A percentile compares a stretch with the other conserved stretches of the same genome.
phyloP scores from a whole-genome alignment of 768 basidiomycete genomes.

The Lactifluus piperatus region DNA sequence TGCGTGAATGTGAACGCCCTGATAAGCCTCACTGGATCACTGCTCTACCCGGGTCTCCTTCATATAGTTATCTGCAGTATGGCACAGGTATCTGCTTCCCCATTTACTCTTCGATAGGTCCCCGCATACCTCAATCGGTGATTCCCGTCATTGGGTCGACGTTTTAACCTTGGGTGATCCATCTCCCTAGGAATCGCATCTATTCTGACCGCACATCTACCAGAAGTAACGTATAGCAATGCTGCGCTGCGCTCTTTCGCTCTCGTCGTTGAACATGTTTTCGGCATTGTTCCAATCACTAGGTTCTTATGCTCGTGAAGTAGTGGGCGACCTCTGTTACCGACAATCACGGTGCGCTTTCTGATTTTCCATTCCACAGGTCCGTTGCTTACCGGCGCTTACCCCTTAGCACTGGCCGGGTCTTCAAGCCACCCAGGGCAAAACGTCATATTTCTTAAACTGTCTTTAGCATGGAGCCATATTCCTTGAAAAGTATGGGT shows the following conservation, averaged over 20 bases:
- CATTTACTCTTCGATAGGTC: too few species aligned
- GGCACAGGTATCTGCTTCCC: too few species aligned
- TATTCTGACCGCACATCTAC: neutral
- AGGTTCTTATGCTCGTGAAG: neutral
- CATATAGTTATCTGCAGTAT: too few species aligned
- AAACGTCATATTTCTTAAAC: neutral
- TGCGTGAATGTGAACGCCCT: too few species aligned
- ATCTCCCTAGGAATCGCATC: neutral
- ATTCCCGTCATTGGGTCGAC: constrained; percentile 10
- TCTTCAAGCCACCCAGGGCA: neutral
- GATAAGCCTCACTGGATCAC: too few species aligned
- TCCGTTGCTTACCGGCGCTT: too few species aligned
- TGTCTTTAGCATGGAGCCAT: too few species aligned
- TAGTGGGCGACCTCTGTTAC: neutral
- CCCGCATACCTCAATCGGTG: too few species aligned
- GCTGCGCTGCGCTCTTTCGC: neutral
- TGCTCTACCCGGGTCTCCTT: too few species aligned
- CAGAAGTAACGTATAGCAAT: neutral
- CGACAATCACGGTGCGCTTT: too few species aligned
- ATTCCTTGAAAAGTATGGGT: too few species aligned
- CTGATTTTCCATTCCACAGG: neutral
- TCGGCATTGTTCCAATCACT: neutral
- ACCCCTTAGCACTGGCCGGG: too few species aligned
- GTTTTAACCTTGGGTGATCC: neutral
- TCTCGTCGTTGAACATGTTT: neutral